Base-by-base conservation (phyloP, 2,329 filamentous ascomycete genomes). In the Fusarium oligoseptatum region DNA sequence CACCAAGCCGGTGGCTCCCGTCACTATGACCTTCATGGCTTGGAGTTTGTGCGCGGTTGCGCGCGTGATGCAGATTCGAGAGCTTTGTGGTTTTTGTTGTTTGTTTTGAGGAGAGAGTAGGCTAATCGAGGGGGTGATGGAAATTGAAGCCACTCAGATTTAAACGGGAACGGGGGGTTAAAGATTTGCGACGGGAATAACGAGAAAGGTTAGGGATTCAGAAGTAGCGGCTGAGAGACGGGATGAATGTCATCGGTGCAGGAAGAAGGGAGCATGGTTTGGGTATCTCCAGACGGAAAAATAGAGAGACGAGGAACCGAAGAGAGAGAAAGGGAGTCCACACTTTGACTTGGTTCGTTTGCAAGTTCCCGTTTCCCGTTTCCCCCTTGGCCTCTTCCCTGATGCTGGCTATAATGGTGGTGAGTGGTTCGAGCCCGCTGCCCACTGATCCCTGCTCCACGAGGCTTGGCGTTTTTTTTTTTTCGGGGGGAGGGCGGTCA, bases 1-100 rank as follows among this genome's bases (percentile, higher is more conserved):
- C 66, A 91, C 85, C 75, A 87, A 86, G 72, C 90, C 90, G n/a
- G 89, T 92, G 24, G 84, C 83, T 57, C 90, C 90, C 8, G 88
- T 85, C 39, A 92, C 82, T 68, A 92, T 87, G 75, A 92, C 82
- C 78, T 91, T 91, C 89, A 92, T 74, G 43, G 34, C 43, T 32
- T 32, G 41, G 41, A n/a, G 43, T 4, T 14, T 45, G 22, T 27
- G 45, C 24, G 45, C 45, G 45, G 6, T 8, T 22, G 39, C 39
- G 41, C 41, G 41, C 41, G 43, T 15, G 39, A 43, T 43, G 39
- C 15, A n/a, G 37, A 8, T 24, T 24, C 24, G 24, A 24, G 24
- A 24, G 24, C 24, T 24, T 24, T 12, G 14, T 27, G 43, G 15
- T 15, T 29, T 27, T 50, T 52, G 48, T 52, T 52, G 48, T 52